Conservation (phyloP, 257 asterid genomes). For the Penstemon barbatus region DNA sequence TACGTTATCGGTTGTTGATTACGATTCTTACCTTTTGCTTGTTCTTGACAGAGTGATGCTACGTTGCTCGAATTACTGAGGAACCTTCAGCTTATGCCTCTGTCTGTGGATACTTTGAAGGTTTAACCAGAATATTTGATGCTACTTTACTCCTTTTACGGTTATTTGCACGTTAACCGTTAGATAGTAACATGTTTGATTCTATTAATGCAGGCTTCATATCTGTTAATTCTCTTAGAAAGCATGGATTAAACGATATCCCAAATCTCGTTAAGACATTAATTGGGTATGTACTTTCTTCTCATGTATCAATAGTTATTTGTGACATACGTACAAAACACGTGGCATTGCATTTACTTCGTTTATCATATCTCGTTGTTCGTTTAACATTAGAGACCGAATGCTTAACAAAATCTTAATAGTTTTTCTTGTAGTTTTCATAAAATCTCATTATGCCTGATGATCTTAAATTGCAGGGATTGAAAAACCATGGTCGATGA, state of each 20-base stretch:
- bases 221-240: slow-evolving; percentile 51
- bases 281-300: slow-evolving; percentile 49
- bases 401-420: neutral
- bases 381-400: no score
- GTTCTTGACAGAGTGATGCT: slow-evolving; percentile 49
- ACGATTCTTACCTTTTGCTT: slow-evolving; percentile 20
- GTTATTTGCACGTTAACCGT: neutral
- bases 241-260: slow-evolving; percentile 55
- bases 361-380: no score
- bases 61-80: slow-evolving; percentile 62
- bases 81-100: slow-evolving; percentile 74
- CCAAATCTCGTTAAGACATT: slow-evolving; percentile 51
- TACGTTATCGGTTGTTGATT: neutral
- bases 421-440: neutral
- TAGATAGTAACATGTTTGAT: slow-evolving; percentile 18
- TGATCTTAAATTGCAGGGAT: slow-evolving; percentile 43
- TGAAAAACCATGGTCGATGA: slow-evolving; percentile 82
- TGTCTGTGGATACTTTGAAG: slow-evolving; percentile 79
- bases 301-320: neutral
- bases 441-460: neutral
- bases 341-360: no score
- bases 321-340: no score
- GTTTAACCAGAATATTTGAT: slow-evolving; percentile 37
- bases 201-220: slow-evolving; percentile 47
- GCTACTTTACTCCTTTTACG: slow-evolving; percentile 7